Base-by-base conservation (phyloP, 2,329 filamentous ascomycete species). In the Sporothrix brasiliensis region DNA sequence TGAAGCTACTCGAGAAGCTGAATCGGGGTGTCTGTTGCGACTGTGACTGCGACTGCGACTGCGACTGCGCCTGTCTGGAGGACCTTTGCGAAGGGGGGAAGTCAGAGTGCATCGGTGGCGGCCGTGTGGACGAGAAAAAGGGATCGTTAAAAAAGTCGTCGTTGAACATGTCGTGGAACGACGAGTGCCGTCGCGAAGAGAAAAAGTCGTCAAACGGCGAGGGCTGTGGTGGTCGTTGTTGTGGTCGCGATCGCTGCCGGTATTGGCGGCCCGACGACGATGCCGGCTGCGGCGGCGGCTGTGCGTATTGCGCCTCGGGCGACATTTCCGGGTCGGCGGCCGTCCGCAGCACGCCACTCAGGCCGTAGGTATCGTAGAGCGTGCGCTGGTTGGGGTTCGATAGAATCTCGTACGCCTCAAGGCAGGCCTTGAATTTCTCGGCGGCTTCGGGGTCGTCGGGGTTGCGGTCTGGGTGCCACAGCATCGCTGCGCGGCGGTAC, bases 391-490 rank as follows among this genome's bases (percentile, higher is more conserved):
- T 93, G 72, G 94, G 94, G 77, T 98, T 94, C 73, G 93, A 97
- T 3, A 99, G 89, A 76, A 99, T 96, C 82, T 99, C 95, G 83
- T 97, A 99, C 71, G 95, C 95, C 83, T 98, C 93, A 1, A 93
- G 97, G 73, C 93, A 92, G 80, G 97, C 94, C 83, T 98, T 98
- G 86, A 99, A 99, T 81, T 94, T 97, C 79, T 98, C 94, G 73
- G 88, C 85, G 13, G 94, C 92, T 69, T 88, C 83, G 47, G 93
- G 90, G 76, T 94, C 93, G 81, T 97, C 90, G 81, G 93, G 94
- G 85, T 98, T 98, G 86, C 98, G 98, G 85, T 99, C 95, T 9
- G 95, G 95, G 79, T 99, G 95, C 81, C 89, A 93, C 82, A 94
- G 96, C 79, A 97, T 82, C 61, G 94, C 94, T 10, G 72, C 87